phyloP scores from a whole-genome alignment of 495 filamentous ascomycete species.

The Talaromyces trachyspermus region DNA sequence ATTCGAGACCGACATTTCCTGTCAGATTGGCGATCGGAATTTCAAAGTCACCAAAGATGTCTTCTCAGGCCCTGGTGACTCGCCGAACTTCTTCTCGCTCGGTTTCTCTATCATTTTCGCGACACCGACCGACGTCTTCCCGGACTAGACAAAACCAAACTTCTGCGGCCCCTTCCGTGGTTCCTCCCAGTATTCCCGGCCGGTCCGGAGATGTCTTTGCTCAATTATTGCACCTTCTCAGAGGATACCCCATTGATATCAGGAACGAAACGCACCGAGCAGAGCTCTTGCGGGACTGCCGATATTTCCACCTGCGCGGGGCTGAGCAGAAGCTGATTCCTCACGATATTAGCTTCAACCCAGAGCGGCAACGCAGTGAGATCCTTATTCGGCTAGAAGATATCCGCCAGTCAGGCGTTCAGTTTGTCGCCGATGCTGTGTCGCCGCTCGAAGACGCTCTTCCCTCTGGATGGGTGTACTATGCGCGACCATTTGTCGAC shows the following conservation, averaged over 20 bases:
- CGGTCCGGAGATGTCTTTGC: conserved; percentile 73
- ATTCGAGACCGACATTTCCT: conserved; percentile 89
- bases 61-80: conserved; percentile 77
- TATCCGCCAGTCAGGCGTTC: conserved; percentile 75
- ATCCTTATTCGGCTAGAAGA: conserved; percentile 80
- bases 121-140: conserved; percentile 76
- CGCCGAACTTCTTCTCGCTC: conserved; percentile 91
- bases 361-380: conserved; percentile 56
- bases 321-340: conserved; percentile 83
- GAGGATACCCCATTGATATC: conserved; percentile 82
- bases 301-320: conserved; percentile 88
- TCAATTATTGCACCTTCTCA: conserved; percentile 74
- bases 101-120: conserved; percentile 88
- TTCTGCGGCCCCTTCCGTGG: conserved; percentile 88
- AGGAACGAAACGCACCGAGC: conserved; percentile 69
- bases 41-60: conserved; percentile 89
- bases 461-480: conserved; percentile 58
- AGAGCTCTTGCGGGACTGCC: conserved; percentile 76
- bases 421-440: conserved; percentile 47
- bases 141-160: conserved; percentile 66
- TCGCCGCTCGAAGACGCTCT: conserved; percentile 13
- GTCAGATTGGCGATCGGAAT: conserved; percentile 73
- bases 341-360: conserved; percentile 70
- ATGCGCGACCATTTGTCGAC: conserved; percentile 77
- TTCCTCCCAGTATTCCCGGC: conserved; percentile 73